Base-by-base conservation (phyloP, 179 eudicot genomes). In the Heliamphora pulchella region DNA sequence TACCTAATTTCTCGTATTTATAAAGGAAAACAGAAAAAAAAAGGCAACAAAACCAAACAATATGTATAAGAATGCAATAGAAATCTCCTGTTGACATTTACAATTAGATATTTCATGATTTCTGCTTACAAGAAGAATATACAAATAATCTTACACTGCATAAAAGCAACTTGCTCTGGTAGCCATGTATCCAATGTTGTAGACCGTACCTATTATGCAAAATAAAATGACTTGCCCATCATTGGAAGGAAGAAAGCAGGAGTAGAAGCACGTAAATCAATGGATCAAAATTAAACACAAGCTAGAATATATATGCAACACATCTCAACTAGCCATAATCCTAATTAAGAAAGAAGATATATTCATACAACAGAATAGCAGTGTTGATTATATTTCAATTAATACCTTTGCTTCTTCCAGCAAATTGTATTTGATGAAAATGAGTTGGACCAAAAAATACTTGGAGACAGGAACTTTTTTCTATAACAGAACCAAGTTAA, bases 181-280 rank as follows among this genome's bases (percentile, higher is more conserved):
- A 87, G 83, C 92, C 92, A 89, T 73, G 92, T 89, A 63, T 88
- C 92, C 68, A 90, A 76, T 4, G 91, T 88, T 20, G 91, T 85
- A 20, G 92, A 90, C 18, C 92, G 83, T 2, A 90, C 92, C 91
- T 89, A 70, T 74, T n/a, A 13, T 59, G 41, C 41, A 43, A 63
- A 47, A 43, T 48, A 65, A 81, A 65, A 65, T 64, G 2, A 15
- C 2, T 13, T 39, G 11, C 17, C 10, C 57, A 57, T 10, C 54
- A 41, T 47, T 72, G 5, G 75, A 69, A 4, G 9, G 55, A 62
- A 50, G 72, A 62, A 51, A 17, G 61, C 20, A 67, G 11, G 3
- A 59, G n/a, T 59, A 20, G 41, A 20, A 20, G 68, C 43, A 1
- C 68, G 22, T 20, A 7, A 17, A 31, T 31, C 39, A 31, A 31